These are phyloP conservation scores for Chaetoceros tenuissimus DNA, from an alignment of 108 stramenopile species.

Conservation along the genomic window DNA sequence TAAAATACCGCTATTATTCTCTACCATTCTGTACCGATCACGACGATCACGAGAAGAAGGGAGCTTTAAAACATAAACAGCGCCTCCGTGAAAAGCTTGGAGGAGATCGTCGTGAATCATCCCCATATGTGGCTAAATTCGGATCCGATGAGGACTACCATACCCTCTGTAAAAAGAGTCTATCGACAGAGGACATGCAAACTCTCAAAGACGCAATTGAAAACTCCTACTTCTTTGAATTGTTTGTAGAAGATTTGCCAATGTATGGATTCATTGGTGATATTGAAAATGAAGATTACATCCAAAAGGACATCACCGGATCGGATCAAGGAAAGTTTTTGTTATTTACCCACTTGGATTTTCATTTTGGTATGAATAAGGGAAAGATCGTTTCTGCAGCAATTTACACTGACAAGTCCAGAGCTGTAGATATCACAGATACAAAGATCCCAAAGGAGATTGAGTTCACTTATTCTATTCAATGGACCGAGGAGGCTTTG, in stretches of 20 bases:
- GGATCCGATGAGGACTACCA: conserved; percentile 79
- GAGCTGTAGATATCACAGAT: conserved; percentile 85
- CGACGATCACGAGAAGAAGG: conserved; percentile 59
- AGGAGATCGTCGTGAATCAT: conserved; percentile 89
- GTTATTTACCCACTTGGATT: conserved; percentile 91
- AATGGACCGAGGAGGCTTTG: conserved; percentile 68
- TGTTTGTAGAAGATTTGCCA: conserved; percentile 96
- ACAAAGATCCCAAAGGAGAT: conserved; percentile 52
- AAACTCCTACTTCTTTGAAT: conserved; percentile 95
- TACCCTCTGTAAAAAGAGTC: conserved; percentile 73
- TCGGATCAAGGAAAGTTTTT: conserved; percentile 62
- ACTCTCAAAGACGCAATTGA: conserved; percentile 83
- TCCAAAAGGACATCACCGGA: conserved; percentile 41
- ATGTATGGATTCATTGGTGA: conserved; percentile 96
- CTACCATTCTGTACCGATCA: conserved; percentile 90
- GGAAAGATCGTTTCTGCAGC: conserved; percentile 87
- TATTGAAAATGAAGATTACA: conserved; percentile 60
- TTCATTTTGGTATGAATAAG: conserved; percentile 80
- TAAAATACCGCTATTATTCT: conserved; percentile 97
- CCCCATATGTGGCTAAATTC: conserved; percentile 86
- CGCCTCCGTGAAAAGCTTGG: conserved; percentile 89
- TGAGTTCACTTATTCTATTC: conserved; percentile 89
- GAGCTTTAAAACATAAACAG: conserved; percentile 55
- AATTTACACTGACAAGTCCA: conserved; percentile 70
- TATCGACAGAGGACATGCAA: conserved; percentile 45